phyloP scores from a whole-genome alignment of 2,329 filamentous ascomycete species.

The Colletotrichum lupini region DNA sequence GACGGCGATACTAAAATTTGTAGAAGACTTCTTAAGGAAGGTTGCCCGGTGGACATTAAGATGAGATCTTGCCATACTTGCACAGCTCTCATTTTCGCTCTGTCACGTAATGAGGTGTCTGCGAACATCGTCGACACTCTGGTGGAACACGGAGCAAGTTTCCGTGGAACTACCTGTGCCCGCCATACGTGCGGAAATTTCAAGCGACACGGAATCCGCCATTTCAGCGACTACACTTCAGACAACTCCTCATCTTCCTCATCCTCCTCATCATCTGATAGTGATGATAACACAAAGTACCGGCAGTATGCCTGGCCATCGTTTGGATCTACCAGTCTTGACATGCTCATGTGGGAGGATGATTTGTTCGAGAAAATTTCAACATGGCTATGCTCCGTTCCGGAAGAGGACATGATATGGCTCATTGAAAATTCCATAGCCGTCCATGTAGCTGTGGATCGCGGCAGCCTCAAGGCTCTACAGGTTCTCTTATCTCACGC shows the following conservation, averaged over 20 bases:
- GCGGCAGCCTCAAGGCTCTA: not conserved
- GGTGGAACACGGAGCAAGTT: constrained; percentile 8
- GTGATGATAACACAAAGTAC: not conserved
- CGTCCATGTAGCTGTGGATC: not conserved
- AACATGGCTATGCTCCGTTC: not conserved
- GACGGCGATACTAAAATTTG: not conserved
- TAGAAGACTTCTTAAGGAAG: not conserved
- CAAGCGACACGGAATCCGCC: not conserved
- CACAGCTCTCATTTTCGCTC: not conserved
- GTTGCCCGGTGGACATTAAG: not conserved
- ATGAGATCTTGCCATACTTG: constrained; percentile 12
- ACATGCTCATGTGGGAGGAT: not conserved
- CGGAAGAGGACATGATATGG: not conserved
- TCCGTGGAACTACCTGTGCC: not conserved
- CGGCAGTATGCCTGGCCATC: not conserved
- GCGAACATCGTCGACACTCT: not conserved
- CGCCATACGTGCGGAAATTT: not conserved
- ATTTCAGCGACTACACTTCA: not conserved
- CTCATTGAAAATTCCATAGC: constrained; percentile 2
- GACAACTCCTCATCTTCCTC: not conserved
- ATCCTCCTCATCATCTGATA: not conserved
- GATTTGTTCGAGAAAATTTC: not conserved
- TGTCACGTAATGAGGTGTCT: not conserved
- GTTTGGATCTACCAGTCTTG: not conserved
- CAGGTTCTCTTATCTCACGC: not conserved